Conservation (phyloP, 805 yeast species). For the Metschnikowia matae region DNA sequence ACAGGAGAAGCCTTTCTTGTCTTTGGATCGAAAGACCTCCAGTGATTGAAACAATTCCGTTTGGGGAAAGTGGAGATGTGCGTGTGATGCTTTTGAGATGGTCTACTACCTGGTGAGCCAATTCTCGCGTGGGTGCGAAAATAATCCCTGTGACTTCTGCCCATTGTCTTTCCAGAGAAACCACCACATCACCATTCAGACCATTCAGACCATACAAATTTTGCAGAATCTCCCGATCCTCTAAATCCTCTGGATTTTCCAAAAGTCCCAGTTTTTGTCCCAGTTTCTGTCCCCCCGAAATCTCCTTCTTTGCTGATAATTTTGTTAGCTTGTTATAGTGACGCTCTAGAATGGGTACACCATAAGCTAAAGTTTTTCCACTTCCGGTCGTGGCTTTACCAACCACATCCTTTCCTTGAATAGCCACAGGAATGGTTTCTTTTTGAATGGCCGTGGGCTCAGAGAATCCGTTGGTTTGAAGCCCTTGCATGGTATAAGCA, state of each 20-base stretch:
- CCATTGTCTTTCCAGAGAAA: background rate
- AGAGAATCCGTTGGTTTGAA: conserved; percentile 52
- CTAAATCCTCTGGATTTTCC: too few relatives aligned
- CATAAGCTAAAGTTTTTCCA: conserved; percentile 95
- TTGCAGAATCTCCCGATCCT: too few relatives aligned
- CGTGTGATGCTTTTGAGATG: conserved; percentile 61
- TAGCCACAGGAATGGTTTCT: conserved; percentile 66
- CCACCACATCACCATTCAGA: too few relatives aligned
- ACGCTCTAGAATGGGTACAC: conserved; percentile 82
- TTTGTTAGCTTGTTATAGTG: conserved; percentile 26
- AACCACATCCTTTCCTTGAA: conserved; percentile 73
- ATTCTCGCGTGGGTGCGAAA: conserved; percentile 93
- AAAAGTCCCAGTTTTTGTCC: too few relatives aligned
- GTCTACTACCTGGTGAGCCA: conserved; percentile 87
- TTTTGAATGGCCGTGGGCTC: conserved; percentile 85
- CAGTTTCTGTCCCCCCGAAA: too few relatives aligned
- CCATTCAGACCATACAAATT: too few relatives aligned
- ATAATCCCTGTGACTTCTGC: conserved; percentile 53
- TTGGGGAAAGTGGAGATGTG: conserved; percentile 47
- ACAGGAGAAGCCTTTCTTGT: conserved; percentile 74
- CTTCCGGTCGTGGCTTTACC: conserved; percentile 98
- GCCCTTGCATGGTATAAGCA: conserved; percentile 56
- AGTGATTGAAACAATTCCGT: conserved; percentile 72
- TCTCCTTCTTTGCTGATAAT: too few relatives aligned
- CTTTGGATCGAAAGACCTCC: conserved; percentile 95